Conservation (phyloP, 2,329 filamentous ascomycete species). For the Calonectria honghensis region DNA sequence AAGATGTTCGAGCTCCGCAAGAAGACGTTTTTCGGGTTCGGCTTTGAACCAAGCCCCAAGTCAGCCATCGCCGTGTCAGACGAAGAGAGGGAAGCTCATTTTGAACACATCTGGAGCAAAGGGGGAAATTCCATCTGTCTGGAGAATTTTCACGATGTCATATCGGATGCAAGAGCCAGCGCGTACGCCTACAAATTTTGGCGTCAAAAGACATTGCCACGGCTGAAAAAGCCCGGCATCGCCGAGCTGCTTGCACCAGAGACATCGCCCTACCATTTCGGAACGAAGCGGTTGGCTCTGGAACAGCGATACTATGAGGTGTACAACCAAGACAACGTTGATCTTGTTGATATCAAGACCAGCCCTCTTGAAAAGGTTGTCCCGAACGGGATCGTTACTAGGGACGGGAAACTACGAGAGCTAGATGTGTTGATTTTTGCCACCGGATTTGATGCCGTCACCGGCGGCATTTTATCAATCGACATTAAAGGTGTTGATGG, state of each 20-base stretch:
- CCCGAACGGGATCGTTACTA: background rate
- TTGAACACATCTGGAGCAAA: conserved; percentile 12
- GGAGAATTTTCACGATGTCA: conserved; percentile 13
- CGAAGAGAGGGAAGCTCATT: conserved; percentile 14
- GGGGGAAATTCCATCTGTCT: conserved; percentile 17
- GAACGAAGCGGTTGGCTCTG: conserved; percentile 36
- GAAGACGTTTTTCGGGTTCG: conserved; percentile 4
- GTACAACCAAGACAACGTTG: conserved; percentile 43
- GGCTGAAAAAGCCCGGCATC: conserved; percentile 9
- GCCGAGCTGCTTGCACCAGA: conserved; percentile 25
- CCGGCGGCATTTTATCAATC: conserved; percentile 33
- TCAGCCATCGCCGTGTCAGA: background rate
- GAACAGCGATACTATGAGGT: conserved; percentile 43
- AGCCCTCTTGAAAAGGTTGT: conserved; percentile 27
- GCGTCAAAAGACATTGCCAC: conserved; percentile 16
- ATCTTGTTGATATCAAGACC: conserved; percentile 33
- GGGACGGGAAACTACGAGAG: conserved; percentile 17
- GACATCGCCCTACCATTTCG: conserved; percentile 32
- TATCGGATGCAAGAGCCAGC: background rate
- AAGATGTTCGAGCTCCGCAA: conserved; percentile 29
- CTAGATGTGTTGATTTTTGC: conserved; percentile 39
- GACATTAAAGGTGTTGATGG: conserved; percentile 11
- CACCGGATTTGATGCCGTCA: conserved; percentile 45
- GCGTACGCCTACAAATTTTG: conserved; percentile 19
- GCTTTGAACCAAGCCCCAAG: background rate